Evolutionary conservation across 495 filamentous ascomycete species (phyloP).

Genomic region (Hyphodiscus hymeniophilus): DNA sequence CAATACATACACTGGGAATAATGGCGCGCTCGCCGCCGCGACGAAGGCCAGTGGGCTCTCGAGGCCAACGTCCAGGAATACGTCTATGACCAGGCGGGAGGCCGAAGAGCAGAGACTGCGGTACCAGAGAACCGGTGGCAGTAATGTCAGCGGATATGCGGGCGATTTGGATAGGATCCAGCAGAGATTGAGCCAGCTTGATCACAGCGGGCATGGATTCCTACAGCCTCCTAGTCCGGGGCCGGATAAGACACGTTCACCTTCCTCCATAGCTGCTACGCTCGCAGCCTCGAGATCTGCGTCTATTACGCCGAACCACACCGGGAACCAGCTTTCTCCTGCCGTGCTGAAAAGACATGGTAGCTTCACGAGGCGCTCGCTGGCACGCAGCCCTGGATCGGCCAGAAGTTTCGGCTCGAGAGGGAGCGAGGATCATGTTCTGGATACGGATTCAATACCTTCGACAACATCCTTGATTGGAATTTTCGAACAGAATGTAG

Average conservation of each 20-base stretch:
- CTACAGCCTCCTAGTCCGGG: slow-evolving; percentile 9
- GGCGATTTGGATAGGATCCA: slow-evolving; percentile 3
- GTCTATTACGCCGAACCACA: slow-evolving; percentile 30
- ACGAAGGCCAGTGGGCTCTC: slow-evolving; percentile 4
- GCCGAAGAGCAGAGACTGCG: not conserved
- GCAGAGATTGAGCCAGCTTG: slow-evolving; percentile 10
- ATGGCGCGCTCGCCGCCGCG: slow-evolving; percentile 19
- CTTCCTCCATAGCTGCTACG: slow-evolving; percentile 47
- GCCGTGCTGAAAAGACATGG: not conserved
- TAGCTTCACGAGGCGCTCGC: slow-evolving; percentile 9
- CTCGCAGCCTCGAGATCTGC: slow-evolving; percentile 45
- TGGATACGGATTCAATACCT: slow-evolving; percentile 46
- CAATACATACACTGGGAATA: slow-evolving; percentile 12
- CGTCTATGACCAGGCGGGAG: not conserved
- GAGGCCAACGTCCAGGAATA: not conserved
- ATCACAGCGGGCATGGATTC: slow-evolving; percentile 6
- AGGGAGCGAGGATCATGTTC: slow-evolving; percentile 23
- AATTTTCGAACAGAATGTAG: slow-evolving; percentile 45
- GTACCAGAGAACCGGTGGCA: slow-evolving; percentile 13
- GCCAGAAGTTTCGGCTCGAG: slow-evolving; percentile 21
- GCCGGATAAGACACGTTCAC: slow-evolving; percentile 27
- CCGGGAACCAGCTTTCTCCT: slow-evolving; percentile 14
- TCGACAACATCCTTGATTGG: slow-evolving; percentile 51
- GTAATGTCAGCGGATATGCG: slow-evolving; percentile 1
- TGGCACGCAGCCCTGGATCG: not conserved